Percentiles rank a stretch among this genome's conserved stretches.
Conservation (phyloP, 2,329 filamentous ascomycete species). For the Monilinia laxa region DNA sequence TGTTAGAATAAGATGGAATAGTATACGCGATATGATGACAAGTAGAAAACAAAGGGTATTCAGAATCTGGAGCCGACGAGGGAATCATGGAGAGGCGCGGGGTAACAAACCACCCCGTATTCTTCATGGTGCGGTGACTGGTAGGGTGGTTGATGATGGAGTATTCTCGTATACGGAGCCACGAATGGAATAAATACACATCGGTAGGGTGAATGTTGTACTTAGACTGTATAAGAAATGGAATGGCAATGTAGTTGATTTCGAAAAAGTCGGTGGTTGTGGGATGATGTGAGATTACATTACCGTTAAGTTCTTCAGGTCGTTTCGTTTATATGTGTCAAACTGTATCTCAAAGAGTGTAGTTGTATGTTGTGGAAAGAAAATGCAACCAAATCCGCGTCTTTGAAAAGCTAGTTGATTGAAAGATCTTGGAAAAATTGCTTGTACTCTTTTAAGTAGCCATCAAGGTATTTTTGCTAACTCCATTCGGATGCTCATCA, state of each 20-base stretch:
- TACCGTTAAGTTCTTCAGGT: neutral
- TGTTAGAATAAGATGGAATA: neutral
- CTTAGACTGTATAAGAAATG: neutral
- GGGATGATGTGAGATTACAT: conserved; percentile 6
- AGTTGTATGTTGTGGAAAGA: neutral
- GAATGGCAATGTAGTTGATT: neutral
- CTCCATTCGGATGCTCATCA: conserved; percentile 2
- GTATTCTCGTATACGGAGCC: neutral
- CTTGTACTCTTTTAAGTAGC: conserved; percentile 8
- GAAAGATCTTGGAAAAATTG: conserved; percentile 1
- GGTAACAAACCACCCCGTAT: neutral
- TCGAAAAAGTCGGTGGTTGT: neutral
- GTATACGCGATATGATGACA: neutral
- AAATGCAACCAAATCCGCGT: neutral
- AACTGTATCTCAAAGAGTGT: neutral
- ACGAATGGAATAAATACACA: neutral
- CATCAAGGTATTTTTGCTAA: conserved; percentile 17
- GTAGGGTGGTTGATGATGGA: neutral
- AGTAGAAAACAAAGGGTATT: neutral
- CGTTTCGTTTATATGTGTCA: neutral
- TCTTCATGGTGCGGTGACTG: neutral
- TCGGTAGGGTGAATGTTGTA: neutral
- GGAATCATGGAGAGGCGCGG: neutral
- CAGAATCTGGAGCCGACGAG: neutral
- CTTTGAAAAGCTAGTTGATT: neutral